These are phyloP conservation scores for Fusarium haematococcum DNA, from an alignment of 2,329 filamentous ascomycete genomes.

Conservation along the genomic window DNA sequence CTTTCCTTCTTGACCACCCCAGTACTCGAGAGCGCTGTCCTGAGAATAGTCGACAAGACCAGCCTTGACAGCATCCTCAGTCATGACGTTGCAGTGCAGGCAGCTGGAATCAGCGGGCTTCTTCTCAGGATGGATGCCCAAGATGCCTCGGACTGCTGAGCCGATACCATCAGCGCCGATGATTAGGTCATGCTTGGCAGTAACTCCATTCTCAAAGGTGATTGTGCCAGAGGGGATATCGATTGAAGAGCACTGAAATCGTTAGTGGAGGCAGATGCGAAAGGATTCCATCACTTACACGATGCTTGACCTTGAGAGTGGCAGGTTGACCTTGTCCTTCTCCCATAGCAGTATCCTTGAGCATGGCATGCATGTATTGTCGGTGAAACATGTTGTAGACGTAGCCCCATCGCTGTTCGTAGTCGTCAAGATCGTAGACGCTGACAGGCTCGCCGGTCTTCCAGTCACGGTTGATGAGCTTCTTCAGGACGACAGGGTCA, in stretches of 20 bases:
- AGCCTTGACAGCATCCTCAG: constrained; percentile 68
- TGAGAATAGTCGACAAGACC: constrained; percentile 73
- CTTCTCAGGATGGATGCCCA: constrained; percentile 72
- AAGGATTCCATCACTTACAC: constrained; percentile 47
- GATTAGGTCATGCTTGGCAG: constrained; percentile 67
- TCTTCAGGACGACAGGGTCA: constrained; percentile 72
- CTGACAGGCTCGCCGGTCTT: constrained; percentile 74
- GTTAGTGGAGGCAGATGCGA: background rate
- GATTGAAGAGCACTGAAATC: constrained; percentile 59
- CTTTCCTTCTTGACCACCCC: constrained; percentile 73
- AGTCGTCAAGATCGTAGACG: constrained; percentile 73
- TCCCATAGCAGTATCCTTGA: constrained; percentile 69
- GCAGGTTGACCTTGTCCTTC: constrained; percentile 66
- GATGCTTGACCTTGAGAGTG: constrained; percentile 67
- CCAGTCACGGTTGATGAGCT: constrained; percentile 78
- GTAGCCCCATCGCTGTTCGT: constrained; percentile 73
- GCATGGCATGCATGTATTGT: constrained; percentile 76
- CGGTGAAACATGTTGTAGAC: constrained; percentile 78
- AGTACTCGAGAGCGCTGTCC: constrained; percentile 74
- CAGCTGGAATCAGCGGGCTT: constrained; percentile 71
- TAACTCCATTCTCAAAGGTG: constrained; percentile 64
- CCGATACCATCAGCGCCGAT: constrained; percentile 76
- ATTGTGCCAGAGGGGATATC: constrained; percentile 63
- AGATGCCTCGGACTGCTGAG: constrained; percentile 69
- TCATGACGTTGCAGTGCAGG: constrained; percentile 73